Base-by-base conservation (phyloP, 2,329 filamentous ascomycete species). In the Monosporascus sp. region DNA sequence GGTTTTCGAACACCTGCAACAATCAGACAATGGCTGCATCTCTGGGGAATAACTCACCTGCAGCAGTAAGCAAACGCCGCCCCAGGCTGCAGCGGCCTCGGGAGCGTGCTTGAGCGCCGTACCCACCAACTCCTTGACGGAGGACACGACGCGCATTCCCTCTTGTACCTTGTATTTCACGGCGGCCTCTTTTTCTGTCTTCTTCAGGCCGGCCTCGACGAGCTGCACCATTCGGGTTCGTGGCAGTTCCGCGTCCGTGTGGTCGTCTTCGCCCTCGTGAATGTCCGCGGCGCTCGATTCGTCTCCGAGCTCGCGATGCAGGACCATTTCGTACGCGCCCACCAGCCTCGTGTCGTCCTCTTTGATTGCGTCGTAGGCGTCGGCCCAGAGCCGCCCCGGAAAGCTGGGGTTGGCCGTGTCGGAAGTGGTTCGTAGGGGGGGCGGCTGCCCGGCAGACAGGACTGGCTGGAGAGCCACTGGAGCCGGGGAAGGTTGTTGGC, bases 81-180 rank as follows among this genome's bases (percentile, higher is more conserved):
- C 63, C 72, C 69, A 75, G 20, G 70, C 65, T 47, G 73, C 50
- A 3, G 70, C 68, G 20, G 71, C 71, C 55, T 70, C 55, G 0
- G 69, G 68, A 4, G 62, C 53, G 15, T 58, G 55, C 46, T 66
- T 48, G 17, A 73, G 37, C 2, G 60, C 65, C 15, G 59, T 60
- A 38, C 59, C 52, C 0, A 69, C 54, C 5, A 69, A 54, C 6
- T 56, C 58, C 46, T 61, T 69, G 9, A 65, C 53, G 0, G 58
- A 49, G 11, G 64, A 50, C 18, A 68, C 46, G 6, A 57, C 54
- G 35, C 65, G 50, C 24, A 67, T 53, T n/a, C 51, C 57, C 5
- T 62, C 51, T 8, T 58, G 57, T 2, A 70, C 57, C 5, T 54
- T 53, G 25, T 57, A 47, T 18, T 65, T 68, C 5, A 65, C 54